A percentile compares a stretch with the other conserved stretches of the same genome.
Evolutionary conservation across 2,329 filamentous ascomycete genomes (phyloP).

Genomic region (Paraphoma chrysanthemicola): DNA sequence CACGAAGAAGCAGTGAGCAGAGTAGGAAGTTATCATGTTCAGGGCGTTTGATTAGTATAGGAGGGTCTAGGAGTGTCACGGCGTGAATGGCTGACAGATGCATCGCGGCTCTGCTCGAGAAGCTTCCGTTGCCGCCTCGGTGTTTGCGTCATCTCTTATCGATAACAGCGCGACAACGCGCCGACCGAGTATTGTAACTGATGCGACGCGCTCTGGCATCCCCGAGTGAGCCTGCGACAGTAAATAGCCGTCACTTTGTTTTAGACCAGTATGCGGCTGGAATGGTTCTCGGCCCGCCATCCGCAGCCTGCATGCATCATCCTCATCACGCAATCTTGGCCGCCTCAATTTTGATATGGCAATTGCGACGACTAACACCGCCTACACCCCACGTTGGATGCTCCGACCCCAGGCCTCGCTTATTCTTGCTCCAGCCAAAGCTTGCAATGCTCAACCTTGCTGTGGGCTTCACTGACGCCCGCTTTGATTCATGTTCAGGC

Average conservation of each 20-base stretch:
- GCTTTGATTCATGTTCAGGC: neutral
- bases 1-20: neutral
- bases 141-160: slow-evolving; percentile 3
- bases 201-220: neutral
- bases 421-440: neutral
- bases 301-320: neutral
- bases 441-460: neutral
- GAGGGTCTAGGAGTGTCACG: neutral
- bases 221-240: neutral
- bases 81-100: slow-evolving; percentile 32
- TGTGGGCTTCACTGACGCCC: neutral
- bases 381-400: slow-evolving; percentile 1
- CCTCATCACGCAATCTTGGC: slow-evolving; percentile 1
- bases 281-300: neutral
- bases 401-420: neutral
- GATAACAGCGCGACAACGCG: neutral
- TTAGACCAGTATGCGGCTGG: too few species aligned
- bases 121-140: slow-evolving; percentile 21
- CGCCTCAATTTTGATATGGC: slow-evolving; percentile 6
- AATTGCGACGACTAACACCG: slow-evolving; percentile 7
- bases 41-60: neutral
- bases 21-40: neutral
- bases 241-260: neutral
- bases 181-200: neutral
- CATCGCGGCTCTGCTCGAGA: slow-evolving; percentile 23